A percentile compares a stretch with the other conserved stretches of the same genome.
Evolutionary conservation across 2,329 filamentous ascomycete genomes (phyloP).

Genomic region (Alternaria novae-zelandiae): DNA sequence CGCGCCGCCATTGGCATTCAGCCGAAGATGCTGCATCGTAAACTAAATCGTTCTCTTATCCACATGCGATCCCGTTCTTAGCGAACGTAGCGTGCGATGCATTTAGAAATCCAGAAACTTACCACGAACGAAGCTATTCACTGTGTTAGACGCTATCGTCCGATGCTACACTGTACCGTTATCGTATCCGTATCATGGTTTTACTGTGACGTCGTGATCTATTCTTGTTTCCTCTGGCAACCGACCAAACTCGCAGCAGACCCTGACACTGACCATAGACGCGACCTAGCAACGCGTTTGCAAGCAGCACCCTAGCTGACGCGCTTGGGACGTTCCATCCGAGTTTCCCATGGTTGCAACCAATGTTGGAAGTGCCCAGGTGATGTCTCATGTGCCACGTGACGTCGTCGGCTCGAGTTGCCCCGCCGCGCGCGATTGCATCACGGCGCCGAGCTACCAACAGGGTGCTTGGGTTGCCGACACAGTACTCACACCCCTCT

Average conservation of each 20-base stretch:
- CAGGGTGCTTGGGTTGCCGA: constrained; percentile 35
- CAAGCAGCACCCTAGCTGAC: neutral
- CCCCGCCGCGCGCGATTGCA: constrained; percentile 28
- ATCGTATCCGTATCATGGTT: constrained; percentile 1
- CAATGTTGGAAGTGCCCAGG: neutral
- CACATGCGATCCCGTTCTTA: constrained; percentile 1
- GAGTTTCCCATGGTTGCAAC: neutral
- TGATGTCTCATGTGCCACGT: constrained; percentile 8
- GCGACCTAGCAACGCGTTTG: neutral
- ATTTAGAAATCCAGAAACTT: neutral
- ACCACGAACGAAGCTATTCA: neutral
- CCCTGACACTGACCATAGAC: neutral
- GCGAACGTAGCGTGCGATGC: neutral
- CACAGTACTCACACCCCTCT: constrained; percentile 13
- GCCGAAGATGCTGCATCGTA: neutral
- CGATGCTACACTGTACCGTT: neutral
- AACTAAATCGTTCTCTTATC: neutral
- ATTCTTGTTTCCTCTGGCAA: neutral
- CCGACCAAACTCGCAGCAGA: neutral
- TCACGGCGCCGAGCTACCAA: constrained; percentile 34
- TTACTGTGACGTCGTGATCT: constrained; percentile 9
- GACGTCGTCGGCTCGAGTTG: constrained; percentile 16
- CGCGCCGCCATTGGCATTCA: neutral
- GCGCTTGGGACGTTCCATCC: neutral
- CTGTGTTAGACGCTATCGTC: constrained; percentile 3